A percentile compares a stretch with the other conserved stretches of the same genome.
Conservation (phyloP, 2,329 filamentous ascomycete genomes). For the Aureobasidium sp. region DNA sequence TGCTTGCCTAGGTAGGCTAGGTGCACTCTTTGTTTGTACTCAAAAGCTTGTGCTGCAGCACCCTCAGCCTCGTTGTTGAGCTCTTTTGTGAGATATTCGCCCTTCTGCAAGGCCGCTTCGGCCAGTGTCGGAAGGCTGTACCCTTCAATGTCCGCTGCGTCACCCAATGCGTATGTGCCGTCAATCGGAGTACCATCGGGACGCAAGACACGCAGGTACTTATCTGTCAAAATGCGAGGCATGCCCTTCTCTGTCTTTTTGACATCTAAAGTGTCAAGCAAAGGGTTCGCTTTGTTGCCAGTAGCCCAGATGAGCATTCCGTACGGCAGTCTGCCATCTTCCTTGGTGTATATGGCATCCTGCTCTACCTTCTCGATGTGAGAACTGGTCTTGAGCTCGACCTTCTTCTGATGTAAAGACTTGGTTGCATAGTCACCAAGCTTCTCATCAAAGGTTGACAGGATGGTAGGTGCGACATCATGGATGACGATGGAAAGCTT, state of each 20-base stretch:
- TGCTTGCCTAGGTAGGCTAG: conserved; percentile 37
- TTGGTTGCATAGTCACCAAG: conserved; percentile 37
- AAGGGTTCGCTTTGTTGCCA: conserved; percentile 30
- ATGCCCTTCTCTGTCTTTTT: conserved; percentile 30
- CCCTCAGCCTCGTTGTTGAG: conserved; percentile 23
- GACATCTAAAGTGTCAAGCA: conserved; percentile 30
- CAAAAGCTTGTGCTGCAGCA: conserved; percentile 25
- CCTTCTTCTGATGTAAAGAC: conserved; percentile 30
- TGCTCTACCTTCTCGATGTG: conserved; percentile 33
- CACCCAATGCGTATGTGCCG: conserved; percentile 31
- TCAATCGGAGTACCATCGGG: conserved; percentile 24
- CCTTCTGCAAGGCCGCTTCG: conserved; percentile 35
- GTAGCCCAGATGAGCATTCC: conserved; percentile 37
- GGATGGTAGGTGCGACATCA: conserved; percentile 37
- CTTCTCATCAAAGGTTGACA: conserved; percentile 36
- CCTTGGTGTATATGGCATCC: conserved; percentile 31
- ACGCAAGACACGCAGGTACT: conserved; percentile 26
- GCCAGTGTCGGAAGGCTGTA: conserved; percentile 31
- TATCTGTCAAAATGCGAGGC: conserved; percentile 32
- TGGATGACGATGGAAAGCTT: conserved; percentile 38
- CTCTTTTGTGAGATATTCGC: conserved; percentile 29
- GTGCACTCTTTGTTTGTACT: conserved; percentile 33
- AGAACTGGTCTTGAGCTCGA: conserved; percentile 35
- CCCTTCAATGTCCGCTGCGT: conserved; percentile 35
- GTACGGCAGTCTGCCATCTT: conserved; percentile 30